phyloP scores from a whole-genome alignment of 116 monocot genomes.

The Phalaenopsis hybrid region DNA sequence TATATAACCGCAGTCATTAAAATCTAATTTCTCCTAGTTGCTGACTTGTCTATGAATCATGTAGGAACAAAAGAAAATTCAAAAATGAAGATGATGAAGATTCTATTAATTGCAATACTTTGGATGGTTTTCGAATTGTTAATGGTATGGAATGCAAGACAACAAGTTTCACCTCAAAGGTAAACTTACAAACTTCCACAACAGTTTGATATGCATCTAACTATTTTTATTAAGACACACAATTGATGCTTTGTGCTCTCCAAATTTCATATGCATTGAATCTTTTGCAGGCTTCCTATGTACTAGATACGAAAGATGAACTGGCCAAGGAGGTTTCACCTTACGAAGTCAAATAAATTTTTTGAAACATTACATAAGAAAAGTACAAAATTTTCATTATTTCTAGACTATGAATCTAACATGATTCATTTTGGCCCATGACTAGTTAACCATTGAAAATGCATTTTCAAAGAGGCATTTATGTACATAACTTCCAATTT shows the following conservation, averaged over 20 bases:
- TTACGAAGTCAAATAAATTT: constrained; percentile 9
- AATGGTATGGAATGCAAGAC: constrained; percentile 94
- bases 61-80: constrained; percentile 69
- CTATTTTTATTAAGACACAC: too few species aligned
- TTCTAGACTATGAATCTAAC: constrained; percentile 29
- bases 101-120: not conserved
- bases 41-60: not conserved
- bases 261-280: too few species aligned
- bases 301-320: constrained; percentile 75
- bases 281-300: constrained; percentile 56
- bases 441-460: constrained; percentile 18
- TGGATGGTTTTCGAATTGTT: constrained; percentile 40
- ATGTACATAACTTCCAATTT: too few species aligned
- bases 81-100: constrained; percentile 25
- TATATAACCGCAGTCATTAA: not conserved
- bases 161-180: constrained; percentile 66
- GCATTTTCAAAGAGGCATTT: not conserved
- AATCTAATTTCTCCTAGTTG: not conserved
- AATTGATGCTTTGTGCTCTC: too few species aligned
- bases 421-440: not conserved
- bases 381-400: constrained; percentile 32
- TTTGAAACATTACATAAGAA: constrained; percentile 3
- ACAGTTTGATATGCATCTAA: not conserved
- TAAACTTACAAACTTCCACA: constrained; percentile 1
- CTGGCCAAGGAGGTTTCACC: constrained; percentile 13